Evolutionary conservation across 2,329 filamentous ascomycete species (phyloP), one percentile per base, ranked within the genome.

Genomic region (Escovopsis sp.): DNA sequence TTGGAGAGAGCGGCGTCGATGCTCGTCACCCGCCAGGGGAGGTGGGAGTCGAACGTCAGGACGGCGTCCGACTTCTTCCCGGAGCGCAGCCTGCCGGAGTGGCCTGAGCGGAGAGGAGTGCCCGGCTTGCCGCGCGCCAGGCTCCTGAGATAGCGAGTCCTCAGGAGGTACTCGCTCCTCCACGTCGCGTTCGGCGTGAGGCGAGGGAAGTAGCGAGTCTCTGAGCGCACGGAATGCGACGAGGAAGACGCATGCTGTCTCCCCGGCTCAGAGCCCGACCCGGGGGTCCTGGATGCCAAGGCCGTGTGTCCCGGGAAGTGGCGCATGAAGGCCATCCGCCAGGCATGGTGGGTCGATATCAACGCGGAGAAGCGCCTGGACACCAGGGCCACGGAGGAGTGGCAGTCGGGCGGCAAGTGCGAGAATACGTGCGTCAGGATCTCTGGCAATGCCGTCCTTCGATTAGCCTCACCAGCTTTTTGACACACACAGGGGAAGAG

Each of bases 111-210:
- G 27, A 69, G 57, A 9, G 67, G 65, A 32, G 79, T 71, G 51
- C 72, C 64, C 44, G 89, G 86, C 56, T 88, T 94, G 39, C 89
- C 91, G 45, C 85, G 79, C 37, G 73, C 74, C 43, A 96, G 67
- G 47, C 84, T 91, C 36, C 87, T 76, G 40, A 96, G 65, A 40
- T 96, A 72, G 37, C 85, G 76, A 2, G 87, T 95, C 37, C 91
- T 75, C 43, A 94, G 65, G 38, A 96, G 81, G 54, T 96, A 98
- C 60, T 98, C 91, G 60, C 85, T 95, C 51, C 89, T 76, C 89
- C 91, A 96, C 8, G 88, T 91, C n/a, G 87, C 83, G 46, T 88
- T 64, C 4, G 79, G 71, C 9, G 84, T 93, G 42, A 98, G 70
- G 35, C 88, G 78, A 13, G 84, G 76, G 54, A 96, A 98, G 48